Evolutionary conservation across 495 filamentous ascomycete genomes (phyloP).

Genomic region (Xanthoparmelia taractica): DNA sequence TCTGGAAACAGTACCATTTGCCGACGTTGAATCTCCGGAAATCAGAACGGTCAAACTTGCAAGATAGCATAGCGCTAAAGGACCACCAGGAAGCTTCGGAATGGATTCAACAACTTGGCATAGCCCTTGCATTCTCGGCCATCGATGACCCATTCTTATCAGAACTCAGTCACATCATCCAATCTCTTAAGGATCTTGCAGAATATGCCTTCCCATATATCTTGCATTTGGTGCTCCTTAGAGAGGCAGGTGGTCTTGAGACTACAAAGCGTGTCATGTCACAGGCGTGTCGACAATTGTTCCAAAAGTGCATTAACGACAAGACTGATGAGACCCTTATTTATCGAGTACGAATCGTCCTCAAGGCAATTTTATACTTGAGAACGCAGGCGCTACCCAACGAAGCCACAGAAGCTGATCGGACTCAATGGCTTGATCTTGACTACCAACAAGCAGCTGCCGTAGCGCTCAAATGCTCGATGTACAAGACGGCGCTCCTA

Average conservation of each 20-base stretch:
- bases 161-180: slow-evolving; percentile 54
- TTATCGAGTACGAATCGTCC: slow-evolving; percentile 51
- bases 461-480: slow-evolving; percentile 71
- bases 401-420: slow-evolving; percentile 69
- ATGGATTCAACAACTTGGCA: slow-evolving; percentile 60
- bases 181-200: slow-evolving; percentile 56
- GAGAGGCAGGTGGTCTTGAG: slow-evolving; percentile 30
- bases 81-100: slow-evolving; percentile 25
- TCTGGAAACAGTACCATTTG: slow-evolving; percentile 40
- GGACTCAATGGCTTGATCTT: slow-evolving; percentile 77
- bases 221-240: slow-evolving; percentile 64
- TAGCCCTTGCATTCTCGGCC: slow-evolving; percentile 53
- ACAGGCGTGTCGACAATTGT: slow-evolving; percentile 20
- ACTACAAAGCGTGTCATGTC: slow-evolving; percentile 33
- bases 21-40: slow-evolving; percentile 24
- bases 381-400: slow-evolving; percentile 67
- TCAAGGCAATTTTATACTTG: slow-evolving; percentile 81
- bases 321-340: slow-evolving; percentile 30
- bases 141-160: slow-evolving; percentile 57
- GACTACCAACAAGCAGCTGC: slow-evolving; percentile 63
- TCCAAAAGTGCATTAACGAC: slow-evolving; percentile 19
- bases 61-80: slow-evolving; percentile 21
- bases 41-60: not conserved
- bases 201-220: slow-evolving; percentile 68
- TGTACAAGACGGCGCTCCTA: slow-evolving; percentile 78